Evolutionary conservation across 495 filamentous ascomycete genomes (phyloP), one percentile per base, ranked within the genome.

Genomic region (Halenospora varia): DNA sequence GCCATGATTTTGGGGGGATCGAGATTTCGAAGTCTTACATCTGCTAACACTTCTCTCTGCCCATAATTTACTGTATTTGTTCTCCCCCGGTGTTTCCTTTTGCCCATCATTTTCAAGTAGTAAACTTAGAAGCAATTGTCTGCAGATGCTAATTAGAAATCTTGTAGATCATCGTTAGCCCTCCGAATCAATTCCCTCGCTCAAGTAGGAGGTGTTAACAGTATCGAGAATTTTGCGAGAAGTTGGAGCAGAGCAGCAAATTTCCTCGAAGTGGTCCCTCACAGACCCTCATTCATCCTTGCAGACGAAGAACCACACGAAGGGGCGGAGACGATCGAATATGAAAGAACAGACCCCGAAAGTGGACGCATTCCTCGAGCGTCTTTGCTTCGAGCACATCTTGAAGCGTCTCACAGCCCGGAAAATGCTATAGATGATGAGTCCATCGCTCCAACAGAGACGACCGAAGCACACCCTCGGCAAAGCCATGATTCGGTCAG

Each of bases 241-340:
- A 95, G 89, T 62, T 97, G 93, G 91, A 90, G 90, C 66, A 83
- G 94, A 65, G 94, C 94, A 29, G 92, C 93, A 2, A 84, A 80
- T 29, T 98, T 97, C 75, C 78, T 81, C 23, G 93, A 97, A 68
- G 87, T 96, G 49, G 80, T 91, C 15, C 88, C 90, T 3, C 83
- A 85, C 20, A 82, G 84, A 2, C 82, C 85, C 17, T 84, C 89
- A 20, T 89, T 95, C 63, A 72, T 88, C 25, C 77, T 83, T 45
- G 73, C 77, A 42, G 66, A 75, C 63, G 70, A 50, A 23, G 47
- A 57, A 23, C 10, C 56, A 63, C 25, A 62, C 3, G 57, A 55
- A 6, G 57, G 51, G 13, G 56, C 57, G 44, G 40, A 57, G 10
- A 26, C 51, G 65, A 74, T 22, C 72, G 67, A 54, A 61, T 76